Percentiles rank a stretch among this genome's conserved stretches.
Conservation (phyloP, 176 grass and related monocot species). For the Phoenix dactylifera region DNA sequence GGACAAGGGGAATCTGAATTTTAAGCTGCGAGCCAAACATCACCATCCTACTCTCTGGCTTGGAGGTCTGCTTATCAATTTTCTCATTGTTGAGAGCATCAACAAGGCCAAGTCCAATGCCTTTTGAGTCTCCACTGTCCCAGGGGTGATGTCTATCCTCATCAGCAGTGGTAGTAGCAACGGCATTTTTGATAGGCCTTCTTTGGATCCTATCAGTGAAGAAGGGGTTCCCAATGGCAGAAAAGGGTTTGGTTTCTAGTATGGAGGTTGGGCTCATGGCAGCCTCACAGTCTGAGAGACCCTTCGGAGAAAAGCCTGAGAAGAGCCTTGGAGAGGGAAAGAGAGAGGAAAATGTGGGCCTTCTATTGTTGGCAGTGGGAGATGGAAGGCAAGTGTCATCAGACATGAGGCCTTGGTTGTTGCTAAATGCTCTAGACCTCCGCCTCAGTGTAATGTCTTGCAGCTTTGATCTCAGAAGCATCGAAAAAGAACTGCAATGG, state of each 20-base stretch:
- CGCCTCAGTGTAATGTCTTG: conserved; percentile 47
- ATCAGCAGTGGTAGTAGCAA: background rate
- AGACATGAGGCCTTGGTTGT: conserved; percentile 12
- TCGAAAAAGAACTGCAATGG: conserved; percentile 11
- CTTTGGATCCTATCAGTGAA: no score
- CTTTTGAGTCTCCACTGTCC: conserved; percentile 13
- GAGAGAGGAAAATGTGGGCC: background rate
- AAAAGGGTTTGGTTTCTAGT: no score
- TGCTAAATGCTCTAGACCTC: conserved; percentile 33
- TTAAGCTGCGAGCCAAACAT: conserved; percentile 21
- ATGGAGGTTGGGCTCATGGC: conserved; percentile 43
- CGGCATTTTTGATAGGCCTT: conserved; percentile 9
- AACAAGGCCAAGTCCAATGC: conserved; percentile 28
- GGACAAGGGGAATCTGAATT: background rate
- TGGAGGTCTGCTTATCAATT: no score
- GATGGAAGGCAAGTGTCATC: background rate
- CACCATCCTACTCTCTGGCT: background rate
- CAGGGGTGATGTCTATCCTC: conserved; percentile 26
- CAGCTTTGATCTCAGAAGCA: conserved; percentile 50
- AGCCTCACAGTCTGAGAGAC: conserved; percentile 10
- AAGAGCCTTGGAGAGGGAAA: conserved; percentile 28
- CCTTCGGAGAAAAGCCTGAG: conserved; percentile 26
- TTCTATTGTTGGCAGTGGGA: no score
- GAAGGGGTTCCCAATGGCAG: no score
- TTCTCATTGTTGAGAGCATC: conserved; percentile 37